phyloP scores from a whole-genome alignment of 148 eudicot species.

The Rhododendron simsii region DNA sequence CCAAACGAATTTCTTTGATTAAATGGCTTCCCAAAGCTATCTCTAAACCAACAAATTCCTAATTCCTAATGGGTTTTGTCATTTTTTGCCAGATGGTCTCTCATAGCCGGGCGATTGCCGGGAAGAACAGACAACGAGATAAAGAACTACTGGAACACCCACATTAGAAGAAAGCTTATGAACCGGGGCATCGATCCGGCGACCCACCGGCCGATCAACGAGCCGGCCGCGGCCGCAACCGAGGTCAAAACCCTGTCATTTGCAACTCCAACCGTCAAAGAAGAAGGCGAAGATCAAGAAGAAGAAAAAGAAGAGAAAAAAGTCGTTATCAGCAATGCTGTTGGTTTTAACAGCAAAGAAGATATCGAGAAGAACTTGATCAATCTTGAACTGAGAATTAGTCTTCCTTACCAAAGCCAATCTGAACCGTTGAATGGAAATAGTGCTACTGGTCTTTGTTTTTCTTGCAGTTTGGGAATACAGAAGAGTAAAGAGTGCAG shows the following conservation, averaged over 20 bases:
- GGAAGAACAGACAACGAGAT: constrained; percentile 95
- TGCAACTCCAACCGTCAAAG: constrained; percentile 12
- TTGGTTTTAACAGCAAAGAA: neutral
- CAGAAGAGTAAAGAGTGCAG: constrained; percentile 52
- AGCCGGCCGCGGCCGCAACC: constrained; percentile 9
- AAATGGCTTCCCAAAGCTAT: neutral
- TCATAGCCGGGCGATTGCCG: constrained; percentile 88
- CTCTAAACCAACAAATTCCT: neutral
- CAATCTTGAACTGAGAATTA: constrained; percentile 78
- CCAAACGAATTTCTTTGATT: neutral
- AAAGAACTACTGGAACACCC: constrained; percentile 97
- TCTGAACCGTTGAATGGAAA: constrained; percentile 26
- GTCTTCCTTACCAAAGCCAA: constrained; percentile 57
- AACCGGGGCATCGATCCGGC: constrained; percentile 87
- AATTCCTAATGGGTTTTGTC: neutral
- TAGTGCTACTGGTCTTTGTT: constrained; percentile 31
- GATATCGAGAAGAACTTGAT: constrained; percentile 6
- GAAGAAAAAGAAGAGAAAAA: constrained; percentile 1
- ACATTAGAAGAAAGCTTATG: constrained; percentile 79
- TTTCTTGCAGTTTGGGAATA: constrained; percentile 62
- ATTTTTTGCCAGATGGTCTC: constrained; percentile 62
- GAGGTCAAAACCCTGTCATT: constrained; percentile 48
- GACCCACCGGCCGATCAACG: constrained; percentile 65
- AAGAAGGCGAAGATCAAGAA: constrained; percentile 7
- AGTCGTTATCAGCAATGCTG: neutral